These are phyloP conservation scores for Trifolium subterraneum DNA, from an alignment of 306 rosid genomes.

Conservation along the genomic window DNA sequence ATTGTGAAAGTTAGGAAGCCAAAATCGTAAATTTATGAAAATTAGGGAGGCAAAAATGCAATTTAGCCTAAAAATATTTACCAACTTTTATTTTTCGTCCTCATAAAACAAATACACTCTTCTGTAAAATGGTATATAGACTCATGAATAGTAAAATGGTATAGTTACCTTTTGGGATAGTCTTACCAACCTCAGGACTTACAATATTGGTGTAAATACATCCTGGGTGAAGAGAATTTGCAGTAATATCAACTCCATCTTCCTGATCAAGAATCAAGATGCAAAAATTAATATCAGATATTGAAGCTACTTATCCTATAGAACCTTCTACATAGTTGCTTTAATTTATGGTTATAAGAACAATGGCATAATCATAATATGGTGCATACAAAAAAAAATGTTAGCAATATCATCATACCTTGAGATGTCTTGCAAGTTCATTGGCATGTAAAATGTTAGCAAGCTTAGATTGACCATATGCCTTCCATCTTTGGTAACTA, in stretches of 20 bases:
- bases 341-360: neutral
- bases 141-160: conserved; percentile 16
- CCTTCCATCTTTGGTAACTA: conserved; percentile 61
- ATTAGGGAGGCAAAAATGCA: too few relatives aligned
- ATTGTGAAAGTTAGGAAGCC: too few relatives aligned
- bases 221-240: conserved; percentile 95
- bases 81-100: too few relatives aligned
- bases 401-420: conserved; percentile 46
- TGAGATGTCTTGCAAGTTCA: conserved; percentile 68
- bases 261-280: conserved; percentile 59
- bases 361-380: neutral
- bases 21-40: too few relatives aligned
- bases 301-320: neutral
- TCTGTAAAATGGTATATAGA: too few relatives aligned
- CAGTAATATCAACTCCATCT: conserved; percentile 63
- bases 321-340: neutral
- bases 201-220: conserved; percentile 62
- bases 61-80: too few relatives aligned
- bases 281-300: neutral
- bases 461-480: conserved; percentile 92
- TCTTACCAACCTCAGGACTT: conserved; percentile 41
- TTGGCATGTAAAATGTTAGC: conserved; percentile 84
- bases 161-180: conserved; percentile 49
- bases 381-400: conserved; percentile 32
- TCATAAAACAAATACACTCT: too few relatives aligned